These are phyloP conservation scores for Brassica rapa DNA, from an alignment of 345 rosid genomes.

Conservation along the genomic window DNA sequence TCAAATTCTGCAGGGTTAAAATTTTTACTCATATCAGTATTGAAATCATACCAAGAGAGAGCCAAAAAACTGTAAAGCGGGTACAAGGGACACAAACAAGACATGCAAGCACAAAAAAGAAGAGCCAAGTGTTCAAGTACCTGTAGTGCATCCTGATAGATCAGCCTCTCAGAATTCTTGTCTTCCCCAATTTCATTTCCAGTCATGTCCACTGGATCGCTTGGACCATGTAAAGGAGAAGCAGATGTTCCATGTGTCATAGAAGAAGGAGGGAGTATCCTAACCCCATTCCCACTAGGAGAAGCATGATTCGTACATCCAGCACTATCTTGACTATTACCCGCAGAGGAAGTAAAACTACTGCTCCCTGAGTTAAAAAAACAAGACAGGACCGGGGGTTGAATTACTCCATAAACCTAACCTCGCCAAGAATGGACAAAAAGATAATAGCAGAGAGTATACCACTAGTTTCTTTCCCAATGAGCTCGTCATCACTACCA, in stretches of 20 bases:
- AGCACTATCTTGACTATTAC: slow-evolving; percentile 23
- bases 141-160: slow-evolving; percentile 91
- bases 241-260: slow-evolving; percentile 52
- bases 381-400: not conserved
- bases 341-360: not conserved
- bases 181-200: slow-evolving; percentile 54
- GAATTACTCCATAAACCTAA: not conserved
- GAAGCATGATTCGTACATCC: slow-evolving; percentile 29
- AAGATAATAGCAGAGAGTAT: not conserved
- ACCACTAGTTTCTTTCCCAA: slow-evolving; percentile 13
- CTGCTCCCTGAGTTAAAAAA: slow-evolving; percentile 1
- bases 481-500: slow-evolving; percentile 25
- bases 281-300: slow-evolving; percentile 46
- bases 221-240: slow-evolving; percentile 35
- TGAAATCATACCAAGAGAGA: too few relatives aligned
- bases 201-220: slow-evolving; percentile 48
- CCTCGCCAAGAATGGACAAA: not conserved
- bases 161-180: slow-evolving; percentile 52
- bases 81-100: not conserved
- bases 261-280: slow-evolving; percentile 63
- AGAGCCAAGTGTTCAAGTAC: slow-evolving; percentile 43
- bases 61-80: slow-evolving; percentile 10
- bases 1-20: slow-evolving; percentile 58
- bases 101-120: slow-evolving; percentile 6
- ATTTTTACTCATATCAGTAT: too few relatives aligned